These are phyloP conservation scores for Dimargaris cristalligena DNA, from an alignment of 192 early-diverging fungal genomes.

Conservation along the genomic window DNA sequence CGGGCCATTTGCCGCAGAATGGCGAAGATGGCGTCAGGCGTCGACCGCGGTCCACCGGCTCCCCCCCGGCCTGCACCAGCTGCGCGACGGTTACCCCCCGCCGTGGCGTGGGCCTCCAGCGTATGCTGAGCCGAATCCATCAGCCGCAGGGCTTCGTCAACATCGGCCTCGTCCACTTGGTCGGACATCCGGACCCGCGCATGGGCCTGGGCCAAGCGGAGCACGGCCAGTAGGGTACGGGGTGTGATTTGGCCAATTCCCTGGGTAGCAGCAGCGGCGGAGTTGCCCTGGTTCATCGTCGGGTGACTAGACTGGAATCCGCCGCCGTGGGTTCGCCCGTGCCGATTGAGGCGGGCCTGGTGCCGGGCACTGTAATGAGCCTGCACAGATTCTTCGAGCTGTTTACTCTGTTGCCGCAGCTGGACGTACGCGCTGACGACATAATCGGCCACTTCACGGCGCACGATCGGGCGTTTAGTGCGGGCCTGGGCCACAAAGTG, in stretches of 20 bases:
- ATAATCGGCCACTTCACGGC: conserved; percentile 61
- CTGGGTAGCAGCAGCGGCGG: conserved; percentile 13
- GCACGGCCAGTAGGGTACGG: conserved; percentile 72
- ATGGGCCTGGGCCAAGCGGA: conserved; percentile 67
- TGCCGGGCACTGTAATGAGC: conserved; percentile 15
- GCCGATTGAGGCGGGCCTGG: conserved; percentile 12
- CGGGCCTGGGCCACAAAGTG: conserved; percentile 79
- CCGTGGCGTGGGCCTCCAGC: conserved; percentile 39
- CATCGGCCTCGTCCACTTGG: conserved; percentile 49
- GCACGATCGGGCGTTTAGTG: conserved; percentile 51
- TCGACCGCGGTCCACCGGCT: conserved; percentile 28
- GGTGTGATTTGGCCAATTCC: conserved; percentile 26
- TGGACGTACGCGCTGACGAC: conserved; percentile 76
- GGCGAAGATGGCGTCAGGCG: conserved; percentile 50
- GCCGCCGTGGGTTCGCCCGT: conserved; percentile 8
- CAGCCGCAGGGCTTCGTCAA: conserved; percentile 75
- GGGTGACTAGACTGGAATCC: background rate
- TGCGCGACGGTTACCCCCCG: conserved; percentile 2
- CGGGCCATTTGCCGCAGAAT: conserved; percentile 62
- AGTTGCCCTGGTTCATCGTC: conserved; percentile 6
- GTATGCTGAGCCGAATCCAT: conserved; percentile 85
- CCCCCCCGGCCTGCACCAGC: conserved; percentile 17
- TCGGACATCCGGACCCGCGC: conserved; percentile 61
- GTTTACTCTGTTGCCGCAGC: conserved; percentile 46
- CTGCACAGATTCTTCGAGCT: conserved; percentile 26